Evolutionary conservation across 352 stramenopile genomes (phyloP).

Genomic region (Phytophthora ohioensis): DNA sequence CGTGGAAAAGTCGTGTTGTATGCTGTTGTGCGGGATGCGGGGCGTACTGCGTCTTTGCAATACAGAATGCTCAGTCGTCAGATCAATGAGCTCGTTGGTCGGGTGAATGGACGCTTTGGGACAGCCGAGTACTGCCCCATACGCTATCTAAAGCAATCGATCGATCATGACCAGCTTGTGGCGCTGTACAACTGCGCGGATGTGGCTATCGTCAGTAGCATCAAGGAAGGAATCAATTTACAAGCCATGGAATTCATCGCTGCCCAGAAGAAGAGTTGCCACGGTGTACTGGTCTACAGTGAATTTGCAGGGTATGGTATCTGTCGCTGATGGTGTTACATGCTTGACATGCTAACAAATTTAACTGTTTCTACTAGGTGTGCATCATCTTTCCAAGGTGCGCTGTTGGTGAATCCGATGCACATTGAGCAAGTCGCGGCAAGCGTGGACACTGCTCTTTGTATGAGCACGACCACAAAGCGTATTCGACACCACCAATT

Average conservation of each 20-base stretch:
- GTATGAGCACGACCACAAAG: slow-evolving; percentile 90
- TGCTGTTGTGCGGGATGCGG: slow-evolving; percentile 89
- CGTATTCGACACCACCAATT: slow-evolving; percentile 88
- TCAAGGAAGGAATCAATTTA: slow-evolving; percentile 93
- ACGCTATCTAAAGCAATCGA: slow-evolving; percentile 88
- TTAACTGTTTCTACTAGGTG: slow-evolving; percentile 51
- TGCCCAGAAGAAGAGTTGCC: slow-evolving; percentile 78
- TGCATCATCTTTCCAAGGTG: slow-evolving; percentile 89
- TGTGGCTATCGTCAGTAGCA: slow-evolving; percentile 89
- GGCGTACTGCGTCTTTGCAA: slow-evolving; percentile 68
- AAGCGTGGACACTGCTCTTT: slow-evolving; percentile 83
- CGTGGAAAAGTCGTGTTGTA: slow-evolving; percentile 95
- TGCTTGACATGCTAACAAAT: slow-evolving; percentile 2
- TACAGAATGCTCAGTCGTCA: slow-evolving; percentile 89
- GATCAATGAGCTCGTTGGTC: slow-evolving; percentile 90
- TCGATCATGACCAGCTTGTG: slow-evolving; percentile 89
- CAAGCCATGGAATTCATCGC: slow-evolving; percentile 94
- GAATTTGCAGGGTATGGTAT: slow-evolving; percentile 84
- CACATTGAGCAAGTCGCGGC: slow-evolving; percentile 90
- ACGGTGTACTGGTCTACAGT: slow-evolving; percentile 91
- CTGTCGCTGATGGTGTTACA: slow-evolving; percentile 1
- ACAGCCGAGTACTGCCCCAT: slow-evolving; percentile 91
- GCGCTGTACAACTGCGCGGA: slow-evolving; percentile 91
- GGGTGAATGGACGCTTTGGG: slow-evolving; percentile 89
- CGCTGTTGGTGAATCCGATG: slow-evolving; percentile 90